A percentile compares a stretch with the other conserved stretches of the same genome.
phyloP scores from a whole-genome alignment of 257 asterid species.

The Solanum paucissectum region DNA sequence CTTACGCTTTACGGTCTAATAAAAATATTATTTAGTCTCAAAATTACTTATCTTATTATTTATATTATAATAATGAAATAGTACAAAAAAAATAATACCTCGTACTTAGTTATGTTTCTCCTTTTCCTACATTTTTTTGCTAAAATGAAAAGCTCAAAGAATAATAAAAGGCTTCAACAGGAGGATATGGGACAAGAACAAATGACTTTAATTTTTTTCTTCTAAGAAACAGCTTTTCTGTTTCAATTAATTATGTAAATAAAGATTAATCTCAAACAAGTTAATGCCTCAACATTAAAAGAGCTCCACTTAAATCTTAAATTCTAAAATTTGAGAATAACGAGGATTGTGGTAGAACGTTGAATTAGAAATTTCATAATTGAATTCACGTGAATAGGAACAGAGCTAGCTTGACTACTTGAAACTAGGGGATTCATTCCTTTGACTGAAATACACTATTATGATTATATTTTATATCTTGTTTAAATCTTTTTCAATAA shows the following conservation, averaged over 20 bases:
- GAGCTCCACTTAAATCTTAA: background rate
- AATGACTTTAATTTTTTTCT: background rate
- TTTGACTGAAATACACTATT: too few species aligned
- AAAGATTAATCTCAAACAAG: background rate
- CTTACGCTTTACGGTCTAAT: too few species aligned
- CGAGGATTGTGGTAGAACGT: too few species aligned
- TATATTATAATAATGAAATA: too few species aligned
- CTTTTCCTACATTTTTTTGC: background rate
- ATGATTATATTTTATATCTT: too few species aligned
- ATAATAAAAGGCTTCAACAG: background rate
- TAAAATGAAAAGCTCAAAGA: background rate
- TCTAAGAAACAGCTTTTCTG: background rate
- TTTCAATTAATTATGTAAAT: background rate
- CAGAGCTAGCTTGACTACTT: too few species aligned
- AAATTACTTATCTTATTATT: too few species aligned
- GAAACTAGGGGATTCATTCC: too few species aligned
- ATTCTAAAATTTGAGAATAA: too few species aligned
- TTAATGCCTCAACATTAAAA: background rate
- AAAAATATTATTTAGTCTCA: too few species aligned
- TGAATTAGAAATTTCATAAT: background rate
- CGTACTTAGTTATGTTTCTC: background rate
- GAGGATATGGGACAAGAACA: background rate
- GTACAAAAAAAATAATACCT: background rate
- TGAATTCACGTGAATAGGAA: background rate
- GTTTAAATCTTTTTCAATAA: too few species aligned